Conservation (phyloP, 495 filamentous ascomycete genomes). For the Penicillium subrubescens region DNA sequence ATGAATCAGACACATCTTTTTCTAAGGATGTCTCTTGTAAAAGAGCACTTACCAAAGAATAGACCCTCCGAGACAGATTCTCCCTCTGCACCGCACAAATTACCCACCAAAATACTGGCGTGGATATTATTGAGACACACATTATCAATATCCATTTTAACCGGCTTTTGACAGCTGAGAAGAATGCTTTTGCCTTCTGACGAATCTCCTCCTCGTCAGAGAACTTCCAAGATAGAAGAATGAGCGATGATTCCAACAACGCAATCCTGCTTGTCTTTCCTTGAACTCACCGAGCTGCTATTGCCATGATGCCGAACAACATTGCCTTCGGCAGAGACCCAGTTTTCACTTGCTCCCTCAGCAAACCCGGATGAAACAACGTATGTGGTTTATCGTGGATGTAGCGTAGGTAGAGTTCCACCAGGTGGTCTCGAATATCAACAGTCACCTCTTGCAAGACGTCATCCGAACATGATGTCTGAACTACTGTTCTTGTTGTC, state of each 20-base stretch:
- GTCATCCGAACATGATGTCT: neutral
- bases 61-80: neutral
- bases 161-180: neutral
- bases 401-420: neutral
- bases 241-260: neutral
- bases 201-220: neutral
- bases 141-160: neutral
- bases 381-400: neutral
- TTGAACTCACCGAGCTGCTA: neutral
- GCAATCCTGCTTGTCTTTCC: neutral
- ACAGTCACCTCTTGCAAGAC: neutral
- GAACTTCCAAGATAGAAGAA: neutral
- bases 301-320: neutral
- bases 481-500: neutral
- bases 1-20: neutral
- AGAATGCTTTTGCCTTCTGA: neutral
- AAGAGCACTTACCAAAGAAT: conserved; percentile 19
- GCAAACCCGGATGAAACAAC: neutral
- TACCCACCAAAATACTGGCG: neutral
- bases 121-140: neutral
- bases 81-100: neutral
- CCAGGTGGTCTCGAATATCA: neutral
- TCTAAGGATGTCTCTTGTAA: neutral
- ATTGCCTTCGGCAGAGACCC: neutral
- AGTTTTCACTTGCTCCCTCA: neutral